A percentile compares a stretch with the other conserved stretches of the same genome.
Evolutionary conservation across 2,329 filamentous ascomycete genomes (phyloP).

Genomic region (Fusarium papillatum): DNA sequence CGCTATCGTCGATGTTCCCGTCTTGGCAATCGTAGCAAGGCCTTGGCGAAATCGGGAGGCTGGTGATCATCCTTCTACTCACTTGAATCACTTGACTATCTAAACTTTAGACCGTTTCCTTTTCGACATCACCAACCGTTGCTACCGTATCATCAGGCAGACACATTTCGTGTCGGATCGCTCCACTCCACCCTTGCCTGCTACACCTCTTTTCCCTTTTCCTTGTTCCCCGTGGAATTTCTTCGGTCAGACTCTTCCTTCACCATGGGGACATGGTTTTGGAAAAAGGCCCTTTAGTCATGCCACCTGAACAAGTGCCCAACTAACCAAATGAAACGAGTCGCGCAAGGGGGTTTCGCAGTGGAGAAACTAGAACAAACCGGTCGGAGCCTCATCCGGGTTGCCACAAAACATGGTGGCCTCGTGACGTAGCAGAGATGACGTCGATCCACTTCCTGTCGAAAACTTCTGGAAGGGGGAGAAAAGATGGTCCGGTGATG

Average conservation of each 20-base stretch:
- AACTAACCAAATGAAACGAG: neutral
- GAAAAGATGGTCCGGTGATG: slow-evolving; percentile 18
- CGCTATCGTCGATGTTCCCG: slow-evolving; percentile 1
- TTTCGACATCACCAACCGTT: neutral
- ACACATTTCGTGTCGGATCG: neutral
- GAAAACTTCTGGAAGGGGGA: slow-evolving; percentile 36
- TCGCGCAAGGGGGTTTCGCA: neutral
- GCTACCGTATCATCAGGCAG: neutral
- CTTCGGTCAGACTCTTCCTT: neutral
- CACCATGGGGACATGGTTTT: neutral
- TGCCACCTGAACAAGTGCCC: neutral
- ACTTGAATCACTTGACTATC: neutral
- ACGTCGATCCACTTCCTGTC: slow-evolving; percentile 4
- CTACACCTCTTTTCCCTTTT: too few species aligned
- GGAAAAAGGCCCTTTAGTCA: slow-evolving; percentile 6
- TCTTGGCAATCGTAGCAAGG: neutral
- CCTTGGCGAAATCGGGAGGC: neutral
- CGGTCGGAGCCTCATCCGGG: neutral
- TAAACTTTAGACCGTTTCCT: neutral
- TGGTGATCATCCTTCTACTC: neutral
- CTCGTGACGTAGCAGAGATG: slow-evolving; percentile 23
- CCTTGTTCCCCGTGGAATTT: neutral
- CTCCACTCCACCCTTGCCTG: neutral
- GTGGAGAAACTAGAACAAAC: neutral
- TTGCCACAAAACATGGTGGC: neutral